Evolutionary conservation across 2,329 filamentous ascomycete species (phyloP), one percentile per base, ranked within the genome.

Genomic region (Thermochaetoides dissita): DNA sequence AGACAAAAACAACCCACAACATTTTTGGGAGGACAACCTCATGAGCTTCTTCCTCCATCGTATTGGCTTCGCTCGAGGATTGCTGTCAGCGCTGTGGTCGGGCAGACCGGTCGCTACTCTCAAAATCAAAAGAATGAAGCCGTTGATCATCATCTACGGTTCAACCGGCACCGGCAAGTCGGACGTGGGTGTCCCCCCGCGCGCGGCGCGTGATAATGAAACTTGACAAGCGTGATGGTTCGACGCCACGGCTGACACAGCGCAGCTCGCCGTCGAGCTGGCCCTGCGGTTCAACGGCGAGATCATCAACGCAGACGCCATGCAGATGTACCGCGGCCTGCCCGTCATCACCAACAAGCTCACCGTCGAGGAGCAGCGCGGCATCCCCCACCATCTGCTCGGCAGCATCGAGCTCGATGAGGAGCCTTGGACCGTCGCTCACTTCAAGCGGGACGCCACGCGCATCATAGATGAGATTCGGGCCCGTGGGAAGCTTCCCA

Each of bases 291-390:
- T 87, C 62, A 80, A 91, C 60, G 91, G 93, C 56, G 91, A 98
- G 61, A 75, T 98, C 40, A 87, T 98, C 64, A 98, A 98, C 58
- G 85, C 85, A 37, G 91, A 98, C 68, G 91, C 91, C 34, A 94
- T 98, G 87, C 91, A 98, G 59, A 79, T 98, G 64, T 98, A 98
- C 60, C 73, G 75, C 41, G 91, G 91, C 3, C 67, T 98, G 36
- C 87, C 91, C 6, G 81, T 96, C 49, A 89, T 96, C 52, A 98
- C 91, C 28, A 98, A 98, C 61, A 94, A 96, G 59, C 83, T 96
- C 45, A 76, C 84, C 0, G 40, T 57, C 1, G 70, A 77, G 12
- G 89, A 96, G 58, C 79, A 79, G 54, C 74, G 81, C 46, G 84
- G 81, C 8, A 69, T 98, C 8, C 81, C 83, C 4, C 91, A 98